phyloP scores from a whole-genome alignment of 305 asterid genomes.

The Lippia alba region DNA sequence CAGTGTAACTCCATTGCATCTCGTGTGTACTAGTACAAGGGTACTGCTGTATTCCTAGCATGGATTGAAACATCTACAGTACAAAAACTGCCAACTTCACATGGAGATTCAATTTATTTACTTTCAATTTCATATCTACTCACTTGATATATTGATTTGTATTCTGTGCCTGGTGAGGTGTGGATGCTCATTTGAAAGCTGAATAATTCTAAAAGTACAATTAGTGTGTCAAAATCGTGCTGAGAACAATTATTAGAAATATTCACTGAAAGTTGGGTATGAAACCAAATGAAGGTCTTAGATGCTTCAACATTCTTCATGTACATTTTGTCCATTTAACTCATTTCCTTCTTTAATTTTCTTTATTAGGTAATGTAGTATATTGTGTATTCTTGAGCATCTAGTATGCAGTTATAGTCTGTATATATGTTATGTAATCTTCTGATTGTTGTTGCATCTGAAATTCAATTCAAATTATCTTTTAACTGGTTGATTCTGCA shows the following conservation, averaged over 20 bases:
- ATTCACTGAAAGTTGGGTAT: no score
- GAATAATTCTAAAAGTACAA: no score
- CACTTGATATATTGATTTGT: no score
- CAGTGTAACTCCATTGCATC: conserved; percentile 14
- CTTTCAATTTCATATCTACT: no score
- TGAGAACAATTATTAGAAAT: no score
- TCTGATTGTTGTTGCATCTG: neutral
- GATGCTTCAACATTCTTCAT: neutral
- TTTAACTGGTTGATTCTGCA: conserved; percentile 33
- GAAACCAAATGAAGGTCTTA: neutral
- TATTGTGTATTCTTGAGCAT: conserved; percentile 22
- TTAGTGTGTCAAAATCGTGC: no score
- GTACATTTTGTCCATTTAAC: conserved; percentile 17
- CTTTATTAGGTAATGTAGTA: conserved; percentile 14
- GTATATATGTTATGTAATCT: conserved; percentile 18
- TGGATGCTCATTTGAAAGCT: no score
- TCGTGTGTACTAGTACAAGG: conserved; percentile 5
- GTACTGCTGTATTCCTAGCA: conserved; percentile 7
- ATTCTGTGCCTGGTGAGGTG: no score
- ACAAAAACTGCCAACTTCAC: neutral
- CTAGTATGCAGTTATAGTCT: conserved; percentile 10
- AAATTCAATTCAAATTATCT: conserved; percentile 5
- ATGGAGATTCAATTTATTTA: no score
- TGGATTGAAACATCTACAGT: neutral
- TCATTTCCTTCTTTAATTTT: conserved; percentile 17